phyloP scores from a whole-genome alignment of 2,329 filamentous ascomycete species.

The Bimuria novae-zelandiae region DNA sequence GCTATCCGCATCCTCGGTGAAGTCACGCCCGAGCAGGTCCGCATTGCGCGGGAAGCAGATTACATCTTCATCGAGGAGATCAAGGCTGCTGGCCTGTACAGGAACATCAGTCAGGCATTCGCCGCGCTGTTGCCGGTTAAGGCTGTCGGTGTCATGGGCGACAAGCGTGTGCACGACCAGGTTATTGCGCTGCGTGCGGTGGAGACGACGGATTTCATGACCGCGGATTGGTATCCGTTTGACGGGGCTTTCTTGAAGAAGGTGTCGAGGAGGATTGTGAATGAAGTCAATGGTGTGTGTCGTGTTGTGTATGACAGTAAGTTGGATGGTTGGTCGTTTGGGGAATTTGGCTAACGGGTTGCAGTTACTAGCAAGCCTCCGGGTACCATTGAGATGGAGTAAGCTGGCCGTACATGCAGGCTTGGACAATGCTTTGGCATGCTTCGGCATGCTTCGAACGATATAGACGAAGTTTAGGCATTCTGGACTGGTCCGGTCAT shows the following conservation, averaged over 20 bases:
- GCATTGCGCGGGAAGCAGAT: slow-evolving; percentile 78
- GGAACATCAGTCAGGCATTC: slow-evolving; percentile 72
- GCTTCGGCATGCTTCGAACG: not conserved
- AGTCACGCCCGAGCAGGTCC: slow-evolving; percentile 77
- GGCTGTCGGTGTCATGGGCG: slow-evolving; percentile 71
- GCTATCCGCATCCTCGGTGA: slow-evolving; percentile 83
- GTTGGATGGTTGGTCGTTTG: slow-evolving; percentile 27
- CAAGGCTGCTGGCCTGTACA: slow-evolving; percentile 71
- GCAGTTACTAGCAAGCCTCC: slow-evolving; percentile 68
- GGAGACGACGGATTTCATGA: slow-evolving; percentile 74
- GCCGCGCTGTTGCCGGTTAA: slow-evolving; percentile 69
- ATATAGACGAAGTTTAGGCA: slow-evolving; percentile 5
- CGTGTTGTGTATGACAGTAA: slow-evolving; percentile 72
- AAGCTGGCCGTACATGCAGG: slow-evolving; percentile 21
- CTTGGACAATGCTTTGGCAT: not conserved
- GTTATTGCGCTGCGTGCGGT: slow-evolving; percentile 67
- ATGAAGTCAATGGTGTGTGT: slow-evolving; percentile 74
- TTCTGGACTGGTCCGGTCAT: slow-evolving; percentile 1
- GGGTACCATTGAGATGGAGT: slow-evolving; percentile 77
- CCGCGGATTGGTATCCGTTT: slow-evolving; percentile 71
- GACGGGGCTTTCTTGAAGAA: slow-evolving; percentile 66
- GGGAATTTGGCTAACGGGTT: slow-evolving; percentile 23
- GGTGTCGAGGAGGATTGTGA: slow-evolving; percentile 71
- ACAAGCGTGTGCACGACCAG: slow-evolving; percentile 69
- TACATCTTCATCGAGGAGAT: slow-evolving; percentile 80